These are phyloP conservation scores for Dothiorella sarmentorum DNA, from an alignment of 2,329 filamentous ascomycete genomes.

Conservation along the genomic window DNA sequence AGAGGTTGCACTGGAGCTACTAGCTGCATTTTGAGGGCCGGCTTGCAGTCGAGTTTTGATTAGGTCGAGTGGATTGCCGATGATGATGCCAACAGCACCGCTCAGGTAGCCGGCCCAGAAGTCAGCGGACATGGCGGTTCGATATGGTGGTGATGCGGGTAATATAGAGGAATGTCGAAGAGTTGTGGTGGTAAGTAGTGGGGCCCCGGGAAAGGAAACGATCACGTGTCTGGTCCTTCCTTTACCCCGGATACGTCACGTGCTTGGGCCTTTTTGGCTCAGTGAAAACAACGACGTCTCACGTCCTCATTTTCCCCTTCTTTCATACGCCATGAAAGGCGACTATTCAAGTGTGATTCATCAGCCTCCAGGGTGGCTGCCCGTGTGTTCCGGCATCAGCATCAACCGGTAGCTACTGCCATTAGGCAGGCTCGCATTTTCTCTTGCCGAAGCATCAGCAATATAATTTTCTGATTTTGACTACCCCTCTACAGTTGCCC, in stretches of 20 bases:
- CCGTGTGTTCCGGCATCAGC: too few species aligned
- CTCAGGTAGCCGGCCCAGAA: conserved; percentile 93
- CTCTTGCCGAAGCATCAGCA: too few species aligned
- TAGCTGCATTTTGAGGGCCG: conserved; percentile 29
- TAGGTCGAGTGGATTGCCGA: conserved; percentile 82
- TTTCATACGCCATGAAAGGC: too few species aligned
- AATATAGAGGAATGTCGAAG: neutral
- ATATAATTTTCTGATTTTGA: too few species aligned
- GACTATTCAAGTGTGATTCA: too few species aligned
- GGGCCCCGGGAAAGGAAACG: neutral
- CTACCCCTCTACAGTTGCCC: too few species aligned
- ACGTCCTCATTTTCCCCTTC: neutral
- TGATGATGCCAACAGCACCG: conserved; percentile 78
- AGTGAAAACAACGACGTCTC: neutral
- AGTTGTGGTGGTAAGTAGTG: neutral
- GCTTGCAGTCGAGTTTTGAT: conserved; percentile 81
- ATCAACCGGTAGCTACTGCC: too few species aligned
- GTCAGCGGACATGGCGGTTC: conserved; percentile 68
- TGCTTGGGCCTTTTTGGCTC: too few species aligned
- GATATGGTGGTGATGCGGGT: neutral
- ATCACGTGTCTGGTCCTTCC: neutral
- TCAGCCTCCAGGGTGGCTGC: too few species aligned
- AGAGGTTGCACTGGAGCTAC: neutral
- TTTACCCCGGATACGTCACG: neutral
- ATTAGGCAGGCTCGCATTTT: too few species aligned